Conservation (phyloP, 75 land plant species). For the Pinus taeda region DNA sequence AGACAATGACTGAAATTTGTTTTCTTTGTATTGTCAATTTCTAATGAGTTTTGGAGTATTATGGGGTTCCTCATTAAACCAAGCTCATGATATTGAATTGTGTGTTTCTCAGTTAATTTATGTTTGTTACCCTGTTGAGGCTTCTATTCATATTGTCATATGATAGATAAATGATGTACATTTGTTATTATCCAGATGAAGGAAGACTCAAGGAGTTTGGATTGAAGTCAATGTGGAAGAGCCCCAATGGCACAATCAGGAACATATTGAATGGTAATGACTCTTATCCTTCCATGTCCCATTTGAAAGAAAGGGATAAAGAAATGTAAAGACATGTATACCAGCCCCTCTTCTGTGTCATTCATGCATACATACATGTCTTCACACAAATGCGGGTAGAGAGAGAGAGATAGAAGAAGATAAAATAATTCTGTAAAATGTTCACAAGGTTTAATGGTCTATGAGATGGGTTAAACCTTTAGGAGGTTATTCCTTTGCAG, state of each 20-base stretch:
- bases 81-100: background rate
- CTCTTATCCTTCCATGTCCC: slow-evolving; percentile 2
- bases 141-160: background rate
- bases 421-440: too few species aligned
- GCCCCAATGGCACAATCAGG: slow-evolving; percentile 88
- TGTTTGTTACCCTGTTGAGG: background rate
- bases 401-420: too few species aligned
- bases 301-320: background rate
- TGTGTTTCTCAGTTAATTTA: background rate
- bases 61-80: background rate
- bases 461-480: too few species aligned
- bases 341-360: too few species aligned
- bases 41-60: background rate
- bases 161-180: background rate
- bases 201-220: slow-evolving; percentile 76
- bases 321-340: background rate
- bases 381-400: too few species aligned
- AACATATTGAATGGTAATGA: slow-evolving; percentile 79
- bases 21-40: background rate
- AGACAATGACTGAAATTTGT: background rate
- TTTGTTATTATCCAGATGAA: slow-evolving; percentile 55
- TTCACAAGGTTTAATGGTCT: too few species aligned
- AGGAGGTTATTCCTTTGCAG: too few species aligned
- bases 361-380: too few species aligned
- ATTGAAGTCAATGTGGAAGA: slow-evolving; percentile 86